A percentile compares a stretch with the other conserved stretches of the same genome.
phyloP scores from a whole-genome alignment of 2,329 filamentous ascomycete species.

The Teratosphaeria nubilosa region DNA sequence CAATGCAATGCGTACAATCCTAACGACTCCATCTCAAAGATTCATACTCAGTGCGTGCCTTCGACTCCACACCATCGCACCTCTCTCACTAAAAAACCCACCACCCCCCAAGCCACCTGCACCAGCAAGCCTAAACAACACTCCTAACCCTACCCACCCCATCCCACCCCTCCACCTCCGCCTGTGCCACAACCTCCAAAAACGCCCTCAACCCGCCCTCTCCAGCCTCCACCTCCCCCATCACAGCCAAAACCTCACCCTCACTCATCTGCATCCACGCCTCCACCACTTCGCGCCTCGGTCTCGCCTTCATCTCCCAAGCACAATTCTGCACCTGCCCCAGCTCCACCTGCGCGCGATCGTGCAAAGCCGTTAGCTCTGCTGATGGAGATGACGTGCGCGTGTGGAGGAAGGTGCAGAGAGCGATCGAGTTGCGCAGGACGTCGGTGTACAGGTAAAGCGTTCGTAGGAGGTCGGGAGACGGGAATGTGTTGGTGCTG shows the following conservation, averaged over 20 bases:
- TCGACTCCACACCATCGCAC: neutral
- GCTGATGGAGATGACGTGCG: constrained; percentile 1
- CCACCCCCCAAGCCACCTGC: neutral
- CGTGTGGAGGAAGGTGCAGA: constrained; percentile 7
- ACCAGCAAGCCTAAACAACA: no score
- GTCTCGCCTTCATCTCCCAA: constrained; percentile 8
- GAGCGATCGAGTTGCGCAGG: constrained; percentile 12
- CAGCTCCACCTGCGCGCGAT: constrained; percentile 10
- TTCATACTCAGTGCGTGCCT: no score
- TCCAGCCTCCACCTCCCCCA: constrained; percentile 8
- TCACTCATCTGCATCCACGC: constrained; percentile 6
- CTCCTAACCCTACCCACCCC: constrained; percentile 14
- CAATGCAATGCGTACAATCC: no score
- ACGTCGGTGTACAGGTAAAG: constrained; percentile 19
- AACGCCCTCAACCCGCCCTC: constrained; percentile 10
- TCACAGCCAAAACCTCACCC: constrained; percentile 4
- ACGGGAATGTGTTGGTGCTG: constrained; percentile 1
- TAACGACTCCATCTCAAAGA: no score
- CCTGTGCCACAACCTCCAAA: constrained; percentile 10
- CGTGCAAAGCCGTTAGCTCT: constrained; percentile 10
- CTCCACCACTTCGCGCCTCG: constrained; percentile 7
- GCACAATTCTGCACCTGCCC: constrained; percentile 15
- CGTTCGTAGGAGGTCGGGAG: constrained; percentile 7
- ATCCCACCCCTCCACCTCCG: constrained; percentile 22
- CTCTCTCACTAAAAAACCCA: neutral